phyloP scores from a whole-genome alignment of 805 yeast genomes.

The Teunomyces barrocoloradensis region DNA sequence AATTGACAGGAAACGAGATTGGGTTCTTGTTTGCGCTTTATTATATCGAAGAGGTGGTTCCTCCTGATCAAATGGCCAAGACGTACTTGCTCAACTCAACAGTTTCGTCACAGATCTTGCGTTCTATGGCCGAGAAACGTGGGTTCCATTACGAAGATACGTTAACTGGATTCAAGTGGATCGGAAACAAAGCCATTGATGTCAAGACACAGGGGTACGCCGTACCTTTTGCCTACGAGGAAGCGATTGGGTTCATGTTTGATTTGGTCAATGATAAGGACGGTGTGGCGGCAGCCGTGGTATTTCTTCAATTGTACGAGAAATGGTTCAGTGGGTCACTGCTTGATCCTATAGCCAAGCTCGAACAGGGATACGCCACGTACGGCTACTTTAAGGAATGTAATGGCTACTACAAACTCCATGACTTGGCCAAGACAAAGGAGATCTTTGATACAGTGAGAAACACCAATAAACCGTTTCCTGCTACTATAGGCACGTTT shows the following conservation, averaged over 20 bases:
- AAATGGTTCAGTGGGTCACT: slow-evolving; percentile 39
- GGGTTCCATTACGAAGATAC: slow-evolving; percentile 75
- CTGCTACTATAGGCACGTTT: slow-evolving; percentile 55
- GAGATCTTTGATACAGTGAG: slow-evolving; percentile 56
- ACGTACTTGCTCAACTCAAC: slow-evolving; percentile 78
- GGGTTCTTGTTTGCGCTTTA: slow-evolving; percentile 81
- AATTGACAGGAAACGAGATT: slow-evolving; percentile 86
- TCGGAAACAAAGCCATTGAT: slow-evolving; percentile 83
- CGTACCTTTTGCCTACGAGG: slow-evolving; percentile 92
- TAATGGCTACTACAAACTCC: slow-evolving; percentile 80
- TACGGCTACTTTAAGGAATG: slow-evolving; percentile 83
- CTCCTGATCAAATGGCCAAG: slow-evolving; percentile 23
- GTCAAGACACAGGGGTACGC: slow-evolving; percentile 57
- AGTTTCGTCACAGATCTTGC: slow-evolving; percentile 83
- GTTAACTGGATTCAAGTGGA: slow-evolving; percentile 96
- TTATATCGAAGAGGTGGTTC: slow-evolving; percentile 37
- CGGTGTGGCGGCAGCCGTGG: slow-evolving; percentile 77
- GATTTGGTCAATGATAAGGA: slow-evolving; percentile 84
- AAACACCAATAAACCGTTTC: slow-evolving; percentile 30
- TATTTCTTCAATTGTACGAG: slow-evolving; percentile 70
- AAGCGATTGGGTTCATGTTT: slow-evolving; percentile 95
- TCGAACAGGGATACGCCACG: slow-evolving; percentile 55
- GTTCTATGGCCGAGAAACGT: slow-evolving; percentile 59
- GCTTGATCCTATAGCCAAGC: slow-evolving; percentile 44
- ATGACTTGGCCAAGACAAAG: slow-evolving; percentile 50